Evolutionary conservation across 192 early-diverging fungal species (phyloP).

Genomic region (Coemansia sp.): DNA sequence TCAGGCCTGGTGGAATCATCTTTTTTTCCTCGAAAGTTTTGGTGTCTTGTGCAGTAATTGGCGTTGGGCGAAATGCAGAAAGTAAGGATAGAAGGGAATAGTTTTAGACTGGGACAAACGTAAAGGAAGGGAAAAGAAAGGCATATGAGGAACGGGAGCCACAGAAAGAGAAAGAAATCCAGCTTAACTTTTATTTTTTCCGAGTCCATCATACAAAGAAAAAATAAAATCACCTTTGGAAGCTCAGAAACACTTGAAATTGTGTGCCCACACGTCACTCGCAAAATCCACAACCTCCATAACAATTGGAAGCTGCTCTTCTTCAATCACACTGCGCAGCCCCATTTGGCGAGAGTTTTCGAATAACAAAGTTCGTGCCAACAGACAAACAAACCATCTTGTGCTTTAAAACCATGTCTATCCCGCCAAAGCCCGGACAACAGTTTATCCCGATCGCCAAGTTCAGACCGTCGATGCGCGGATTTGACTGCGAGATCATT

Average conservation of each 20-base stretch:
- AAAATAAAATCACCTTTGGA: not conserved
- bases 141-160: too few species aligned
- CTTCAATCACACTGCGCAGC: too few species aligned
- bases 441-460: slow-evolving; percentile 51
- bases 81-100: not conserved
- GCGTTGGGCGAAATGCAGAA: not conserved
- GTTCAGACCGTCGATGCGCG: slow-evolving; percentile 59
- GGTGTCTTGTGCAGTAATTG: not conserved
- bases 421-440: slow-evolving; percentile 44
- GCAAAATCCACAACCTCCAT: not conserved
- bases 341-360: too few species aligned
- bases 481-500: slow-evolving; percentile 65
- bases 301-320: not conserved
- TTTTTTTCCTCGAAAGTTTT: not conserved
- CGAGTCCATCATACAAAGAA: not conserved
- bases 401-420: slow-evolving; percentile 15
- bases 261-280: not conserved
- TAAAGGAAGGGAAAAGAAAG: not conserved
- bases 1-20: slow-evolving; percentile 36
- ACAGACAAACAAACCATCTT: too few species aligned
- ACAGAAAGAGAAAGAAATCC: too few species aligned
- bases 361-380: too few species aligned
- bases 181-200: too few species aligned
- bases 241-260: too few species aligned
- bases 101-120: not conserved